Percentiles rank a stretch among this genome's conserved stretches.
Conservation (phyloP, 805 yeast genomes). For the Wickerhamomyces chambardii region DNA sequence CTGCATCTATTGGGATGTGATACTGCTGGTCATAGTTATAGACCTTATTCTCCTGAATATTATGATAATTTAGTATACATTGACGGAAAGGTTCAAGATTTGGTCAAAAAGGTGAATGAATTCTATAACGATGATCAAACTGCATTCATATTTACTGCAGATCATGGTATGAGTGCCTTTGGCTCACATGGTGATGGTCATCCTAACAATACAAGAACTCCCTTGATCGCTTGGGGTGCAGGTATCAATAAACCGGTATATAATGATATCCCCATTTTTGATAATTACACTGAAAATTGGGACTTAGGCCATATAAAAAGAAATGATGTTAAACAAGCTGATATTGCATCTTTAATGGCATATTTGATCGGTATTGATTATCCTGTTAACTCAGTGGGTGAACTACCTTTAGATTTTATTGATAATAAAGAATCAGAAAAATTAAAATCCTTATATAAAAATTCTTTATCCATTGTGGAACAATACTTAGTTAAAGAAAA, state of each 20-base stretch:
- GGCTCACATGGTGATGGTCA: conserved; percentile 99
- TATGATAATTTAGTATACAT: conserved; percentile 87
- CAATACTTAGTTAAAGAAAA: conserved; percentile 84
- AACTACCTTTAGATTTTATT: conserved; percentile 71
- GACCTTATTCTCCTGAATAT: conserved; percentile 94
- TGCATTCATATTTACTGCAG: conserved; percentile 94
- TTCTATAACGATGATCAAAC: conserved; percentile 72
- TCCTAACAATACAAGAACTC: conserved; percentile 97
- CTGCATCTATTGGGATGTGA: conserved; percentile 92
- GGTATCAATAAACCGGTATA: conserved; percentile 69
- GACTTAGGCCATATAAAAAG: conserved; percentile 57
- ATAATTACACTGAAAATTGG: conserved; percentile 75
- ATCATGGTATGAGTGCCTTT: conserved; percentile 98
- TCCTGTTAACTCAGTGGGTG: conserved; percentile 95
- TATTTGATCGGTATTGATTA: conserved; percentile 87
- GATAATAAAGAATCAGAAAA: conserved; percentile 53
- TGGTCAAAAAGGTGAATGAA: conserved; percentile 44
- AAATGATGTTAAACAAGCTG: conserved; percentile 94
- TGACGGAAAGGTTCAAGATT: conserved; percentile 52
- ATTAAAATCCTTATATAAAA: conserved; percentile 64
- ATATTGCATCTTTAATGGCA: conserved; percentile 90
- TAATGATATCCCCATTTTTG: conserved; percentile 26
- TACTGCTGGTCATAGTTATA: conserved; percentile 93
- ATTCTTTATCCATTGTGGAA: conserved; percentile 77
- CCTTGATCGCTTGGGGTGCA: conserved; percentile 96